phyloP scores from a whole-genome alignment of 1,139 yeast species.

The Lodderomyces pseudojiufengensis region DNA sequence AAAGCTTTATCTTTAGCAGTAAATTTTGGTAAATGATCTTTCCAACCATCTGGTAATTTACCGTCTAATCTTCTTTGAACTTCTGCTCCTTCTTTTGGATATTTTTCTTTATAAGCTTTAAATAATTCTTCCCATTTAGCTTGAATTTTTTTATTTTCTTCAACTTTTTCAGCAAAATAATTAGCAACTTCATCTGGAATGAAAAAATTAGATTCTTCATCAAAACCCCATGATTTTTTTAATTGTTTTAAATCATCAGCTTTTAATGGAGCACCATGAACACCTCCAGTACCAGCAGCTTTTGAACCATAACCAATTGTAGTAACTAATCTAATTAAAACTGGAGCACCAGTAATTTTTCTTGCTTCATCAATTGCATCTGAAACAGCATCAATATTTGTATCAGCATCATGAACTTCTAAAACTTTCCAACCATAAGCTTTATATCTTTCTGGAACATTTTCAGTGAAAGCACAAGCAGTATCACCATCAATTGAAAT shows the following conservation, averaged over 20 bases:
- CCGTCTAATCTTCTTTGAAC: slow-evolving; percentile 76
- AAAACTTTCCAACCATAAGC: slow-evolving; percentile 94
- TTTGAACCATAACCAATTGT: slow-evolving; percentile 94
- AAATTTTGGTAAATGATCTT: slow-evolving; percentile 72
- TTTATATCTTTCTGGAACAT: slow-evolving; percentile 80
- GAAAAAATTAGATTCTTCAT: slow-evolving; percentile 76
- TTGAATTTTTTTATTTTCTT: slow-evolving; percentile 59
- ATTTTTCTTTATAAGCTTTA: slow-evolving; percentile 60
- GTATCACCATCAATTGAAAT: slow-evolving; percentile 97
- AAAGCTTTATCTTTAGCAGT: slow-evolving; percentile 74
- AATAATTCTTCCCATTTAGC: slow-evolving; percentile 70
- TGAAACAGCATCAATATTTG: slow-evolving; percentile 68
- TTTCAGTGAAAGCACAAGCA: slow-evolving; percentile 89
- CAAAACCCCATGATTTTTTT: slow-evolving; percentile 81
- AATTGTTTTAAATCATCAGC: slow-evolving; percentile 88
- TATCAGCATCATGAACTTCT: slow-evolving; percentile 77
- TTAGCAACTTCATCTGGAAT: slow-evolving; percentile 85
- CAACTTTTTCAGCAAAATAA: slow-evolving; percentile 56
- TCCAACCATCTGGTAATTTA: slow-evolving; percentile 86
- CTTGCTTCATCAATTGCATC: slow-evolving; percentile 74
- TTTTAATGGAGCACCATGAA: slow-evolving; percentile 97
- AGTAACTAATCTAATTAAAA: slow-evolving; percentile 84
- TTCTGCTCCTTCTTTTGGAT: slow-evolving; percentile 80
- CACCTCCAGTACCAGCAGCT: slow-evolving; percentile 82
- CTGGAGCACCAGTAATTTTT: slow-evolving; percentile 72